Evolutionary conservation across 163 green algal species (phyloP).

Genomic region (Chlorella variabilis): DNA sequence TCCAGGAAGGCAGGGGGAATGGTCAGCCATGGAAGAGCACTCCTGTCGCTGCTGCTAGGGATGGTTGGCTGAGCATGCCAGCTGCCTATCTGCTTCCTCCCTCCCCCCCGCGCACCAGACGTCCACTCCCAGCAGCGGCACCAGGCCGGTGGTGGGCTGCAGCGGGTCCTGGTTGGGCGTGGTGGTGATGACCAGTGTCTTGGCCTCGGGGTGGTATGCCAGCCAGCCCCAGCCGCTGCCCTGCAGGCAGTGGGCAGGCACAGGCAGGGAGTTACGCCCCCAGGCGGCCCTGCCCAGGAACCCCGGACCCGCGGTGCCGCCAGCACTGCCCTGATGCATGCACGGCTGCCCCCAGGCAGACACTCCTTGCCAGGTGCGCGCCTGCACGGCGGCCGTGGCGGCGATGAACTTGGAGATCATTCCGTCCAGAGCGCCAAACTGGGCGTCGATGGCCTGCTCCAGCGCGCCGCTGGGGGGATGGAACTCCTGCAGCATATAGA

Average conservation of each 20-base stretch:
- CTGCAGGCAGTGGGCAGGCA: constrained; percentile 65
- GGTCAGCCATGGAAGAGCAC: too few species aligned
- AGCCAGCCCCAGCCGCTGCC: constrained; percentile 95
- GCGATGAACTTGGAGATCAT: constrained; percentile 85
- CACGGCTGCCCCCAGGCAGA: too few species aligned
- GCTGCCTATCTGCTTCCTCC: too few species aligned
- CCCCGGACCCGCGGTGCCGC: too few species aligned
- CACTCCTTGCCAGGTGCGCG: too few species aligned
- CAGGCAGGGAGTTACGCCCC: too few species aligned
- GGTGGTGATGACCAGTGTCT: constrained; percentile 80
- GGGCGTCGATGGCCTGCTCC: constrained; percentile 76
- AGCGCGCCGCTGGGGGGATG: constrained; percentile 80
- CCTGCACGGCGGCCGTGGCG: constrained; percentile 87
- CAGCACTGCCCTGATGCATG: too few species aligned
- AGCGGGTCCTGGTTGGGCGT: constrained; percentile 95
- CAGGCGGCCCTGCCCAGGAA: too few species aligned
- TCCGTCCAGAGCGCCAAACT: constrained; percentile 91
- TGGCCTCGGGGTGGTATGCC: constrained; percentile 81
- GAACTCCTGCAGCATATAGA: constrained; percentile 64
- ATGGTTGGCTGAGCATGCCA: too few species aligned
- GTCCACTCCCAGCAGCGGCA: constrained; percentile 93
- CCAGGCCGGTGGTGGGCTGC: constrained; percentile 64
- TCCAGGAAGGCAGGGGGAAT: too few species aligned
- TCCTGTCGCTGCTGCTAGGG: too few species aligned
- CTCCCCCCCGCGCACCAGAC: constrained; percentile 86